phyloP scores from a whole-genome alignment of 495 filamentous ascomycete genomes.

The Parathielavia hyrcaniae region DNA sequence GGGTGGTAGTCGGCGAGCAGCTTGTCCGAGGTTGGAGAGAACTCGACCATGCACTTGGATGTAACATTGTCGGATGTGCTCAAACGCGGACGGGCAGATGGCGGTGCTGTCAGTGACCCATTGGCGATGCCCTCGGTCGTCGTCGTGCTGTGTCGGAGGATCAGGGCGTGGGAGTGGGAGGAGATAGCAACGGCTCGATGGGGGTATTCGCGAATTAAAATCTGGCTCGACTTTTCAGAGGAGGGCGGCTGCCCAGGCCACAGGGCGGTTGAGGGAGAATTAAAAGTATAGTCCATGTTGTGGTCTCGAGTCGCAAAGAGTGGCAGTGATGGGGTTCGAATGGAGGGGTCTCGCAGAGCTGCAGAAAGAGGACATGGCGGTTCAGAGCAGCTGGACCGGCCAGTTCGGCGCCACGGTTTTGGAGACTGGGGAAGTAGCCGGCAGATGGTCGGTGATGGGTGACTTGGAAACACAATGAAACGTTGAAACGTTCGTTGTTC shows the following conservation, averaged over 20 bases:
- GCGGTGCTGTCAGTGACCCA: slow-evolving; percentile 45
- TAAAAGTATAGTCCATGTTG: slow-evolving; percentile 27
- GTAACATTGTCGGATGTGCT: slow-evolving; percentile 33
- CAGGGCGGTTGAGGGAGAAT: slow-evolving; percentile 19
- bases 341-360: neutral
- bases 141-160: slow-evolving; percentile 67
- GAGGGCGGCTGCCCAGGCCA: slow-evolving; percentile 36
- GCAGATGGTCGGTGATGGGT: neutral
- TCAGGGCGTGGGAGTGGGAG: slow-evolving; percentile 69
- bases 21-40: slow-evolving; percentile 55
- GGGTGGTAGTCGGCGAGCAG: slow-evolving; percentile 68
- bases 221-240: slow-evolving; percentile 44
- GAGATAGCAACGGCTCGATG: slow-evolving; percentile 78
- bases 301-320: neutral
- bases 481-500: neutral
- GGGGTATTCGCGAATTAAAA: slow-evolving; percentile 71
- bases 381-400: neutral
- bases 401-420: neutral
- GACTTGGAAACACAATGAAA: no score
- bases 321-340: slow-evolving; percentile 1
- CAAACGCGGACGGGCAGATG: slow-evolving; percentile 36
- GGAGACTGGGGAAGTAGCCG: no score
- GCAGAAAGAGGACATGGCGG: slow-evolving; percentile 14
- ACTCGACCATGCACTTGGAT: slow-evolving; percentile 80
- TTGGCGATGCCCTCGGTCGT: slow-evolving; percentile 48